A percentile compares a stretch with the other conserved stretches of the same genome.
phyloP scores from a whole-genome alignment of 2,329 filamentous ascomycete genomes.

The Ophioceras dolichostomum region DNA sequence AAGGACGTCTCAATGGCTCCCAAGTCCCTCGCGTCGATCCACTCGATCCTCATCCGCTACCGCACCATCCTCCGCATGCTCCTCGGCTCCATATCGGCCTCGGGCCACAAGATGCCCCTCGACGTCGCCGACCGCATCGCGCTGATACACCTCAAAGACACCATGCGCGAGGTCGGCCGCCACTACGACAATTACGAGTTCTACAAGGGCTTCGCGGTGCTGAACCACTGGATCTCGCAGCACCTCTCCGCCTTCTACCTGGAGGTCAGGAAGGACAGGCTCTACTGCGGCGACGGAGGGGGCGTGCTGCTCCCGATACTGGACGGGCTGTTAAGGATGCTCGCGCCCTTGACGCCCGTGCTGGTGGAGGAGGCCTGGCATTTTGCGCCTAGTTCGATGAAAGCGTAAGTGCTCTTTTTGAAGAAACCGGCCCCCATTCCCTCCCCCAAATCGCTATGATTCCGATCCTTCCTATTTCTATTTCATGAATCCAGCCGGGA shows the following conservation, averaged over 20 bases:
- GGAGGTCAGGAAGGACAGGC: conserved; percentile 78
- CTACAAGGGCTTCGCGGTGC: conserved; percentile 57
- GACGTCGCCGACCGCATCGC: conserved; percentile 58
- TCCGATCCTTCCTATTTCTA: conserved; percentile 1
- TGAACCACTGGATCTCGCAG: conserved; percentile 71
- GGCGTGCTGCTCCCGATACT: conserved; percentile 57
- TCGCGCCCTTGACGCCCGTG: conserved; percentile 69
- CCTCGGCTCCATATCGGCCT: conserved; percentile 54
- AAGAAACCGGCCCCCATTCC: no score
- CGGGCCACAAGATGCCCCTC: conserved; percentile 20
- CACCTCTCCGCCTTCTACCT: conserved; percentile 92
- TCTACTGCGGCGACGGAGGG: conserved; percentile 70
- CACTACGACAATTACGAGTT: conserved; percentile 68
- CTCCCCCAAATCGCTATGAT: no score
- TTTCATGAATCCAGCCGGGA: no score
- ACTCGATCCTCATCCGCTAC: conserved; percentile 72
- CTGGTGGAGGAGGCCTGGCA: conserved; percentile 85
- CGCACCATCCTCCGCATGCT: conserved; percentile 86
- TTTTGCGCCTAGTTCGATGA: conserved; percentile 55
- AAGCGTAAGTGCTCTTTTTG: conserved; percentile 21
- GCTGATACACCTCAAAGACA: conserved; percentile 57
- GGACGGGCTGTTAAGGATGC: conserved; percentile 60
- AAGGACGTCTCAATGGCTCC: conserved; percentile 74
- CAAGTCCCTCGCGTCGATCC: conserved; percentile 62
- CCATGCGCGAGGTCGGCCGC: conserved; percentile 50